Evolutionary conservation across 108 stramenopile species (phyloP).

Genomic region (Asterionellopsis glacialis): DNA sequence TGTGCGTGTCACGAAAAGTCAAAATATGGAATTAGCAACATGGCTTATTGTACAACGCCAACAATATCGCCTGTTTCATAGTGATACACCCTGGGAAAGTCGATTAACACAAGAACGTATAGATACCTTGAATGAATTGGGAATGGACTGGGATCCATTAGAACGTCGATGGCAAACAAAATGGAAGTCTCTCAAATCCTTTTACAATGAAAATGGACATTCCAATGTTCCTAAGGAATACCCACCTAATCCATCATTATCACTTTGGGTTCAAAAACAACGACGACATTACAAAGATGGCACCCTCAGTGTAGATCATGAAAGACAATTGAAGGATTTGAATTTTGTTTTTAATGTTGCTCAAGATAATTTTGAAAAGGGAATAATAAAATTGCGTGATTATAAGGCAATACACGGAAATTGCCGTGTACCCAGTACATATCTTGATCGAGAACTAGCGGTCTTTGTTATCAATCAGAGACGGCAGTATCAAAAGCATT

Average conservation of each 20-base stretch:
- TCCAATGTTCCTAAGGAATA: slow-evolving; percentile 23
- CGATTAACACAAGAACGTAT: slow-evolving; percentile 4
- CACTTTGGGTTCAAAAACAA: slow-evolving; percentile 38
- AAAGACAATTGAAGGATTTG: not conserved
- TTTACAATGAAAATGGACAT: slow-evolving; percentile 9
- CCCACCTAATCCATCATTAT: slow-evolving; percentile 18
- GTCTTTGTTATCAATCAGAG: slow-evolving; percentile 1
- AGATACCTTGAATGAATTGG: not conserved
- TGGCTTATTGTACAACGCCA: slow-evolving; percentile 26
- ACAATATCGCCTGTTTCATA: slow-evolving; percentile 6
- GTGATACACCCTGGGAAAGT: slow-evolving; percentile 16
- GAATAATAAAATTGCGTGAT: not conserved
- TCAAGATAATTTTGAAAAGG: not conserved
- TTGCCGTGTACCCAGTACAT: not conserved
- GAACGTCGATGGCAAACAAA: slow-evolving; percentile 1
- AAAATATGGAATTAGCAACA: slow-evolving; percentile 17
- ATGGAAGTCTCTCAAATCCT: not conserved
- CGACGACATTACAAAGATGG: slow-evolving; percentile 4
- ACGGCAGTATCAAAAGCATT: not conserved
- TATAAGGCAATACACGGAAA: not conserved
- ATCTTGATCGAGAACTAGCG: not conserved
- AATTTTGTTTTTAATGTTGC: not conserved
- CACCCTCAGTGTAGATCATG: not conserved
- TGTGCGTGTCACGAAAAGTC: slow-evolving; percentile 10
- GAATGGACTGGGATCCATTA: slow-evolving; percentile 1